Conservation (phyloP, 331 rosid genomes). For the Cucumis variabilis region DNA sequence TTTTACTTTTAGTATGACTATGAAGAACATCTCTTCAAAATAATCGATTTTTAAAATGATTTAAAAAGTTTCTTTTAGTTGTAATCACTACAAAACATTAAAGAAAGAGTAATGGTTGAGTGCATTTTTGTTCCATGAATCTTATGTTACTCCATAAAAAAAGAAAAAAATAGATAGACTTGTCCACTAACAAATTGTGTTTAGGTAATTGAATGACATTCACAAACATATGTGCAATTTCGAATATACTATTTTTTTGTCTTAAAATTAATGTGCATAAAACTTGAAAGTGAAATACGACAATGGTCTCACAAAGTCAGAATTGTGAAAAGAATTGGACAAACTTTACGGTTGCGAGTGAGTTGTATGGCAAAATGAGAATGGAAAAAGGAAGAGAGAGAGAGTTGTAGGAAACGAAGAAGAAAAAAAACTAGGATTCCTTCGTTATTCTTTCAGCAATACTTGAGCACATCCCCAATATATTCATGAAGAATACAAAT, state of each 20-base stretch:
- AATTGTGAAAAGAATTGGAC: slow-evolving; percentile 16
- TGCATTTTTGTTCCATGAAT: background rate
- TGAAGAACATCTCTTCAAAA: background rate
- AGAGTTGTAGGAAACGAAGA: background rate
- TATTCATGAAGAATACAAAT: too few relatives aligned
- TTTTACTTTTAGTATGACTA: background rate
- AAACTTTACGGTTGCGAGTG: slow-evolving; percentile 14
- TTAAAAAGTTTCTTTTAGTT: too few relatives aligned
- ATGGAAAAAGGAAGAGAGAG: background rate
- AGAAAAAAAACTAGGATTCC: background rate
- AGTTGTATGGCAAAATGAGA: slow-evolving; percentile 8
- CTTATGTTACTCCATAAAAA: too few relatives aligned
- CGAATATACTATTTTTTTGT: too few relatives aligned
- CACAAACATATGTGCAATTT: background rate
- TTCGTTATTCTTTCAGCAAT: background rate
- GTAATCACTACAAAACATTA: background rate
- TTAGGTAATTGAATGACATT: too few relatives aligned
- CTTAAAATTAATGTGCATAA: too few relatives aligned
- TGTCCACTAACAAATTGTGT: too few relatives aligned
- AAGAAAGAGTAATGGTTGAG: background rate
- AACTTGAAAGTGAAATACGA: background rate
- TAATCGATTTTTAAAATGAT: too few relatives aligned
- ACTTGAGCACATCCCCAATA: too few relatives aligned
- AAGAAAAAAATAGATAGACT: too few relatives aligned
- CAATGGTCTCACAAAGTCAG: background rate